Evolutionary conservation across 1,284 basidiomycete genomes (phyloP).

Genomic region (Amylostereum areolatum): DNA sequence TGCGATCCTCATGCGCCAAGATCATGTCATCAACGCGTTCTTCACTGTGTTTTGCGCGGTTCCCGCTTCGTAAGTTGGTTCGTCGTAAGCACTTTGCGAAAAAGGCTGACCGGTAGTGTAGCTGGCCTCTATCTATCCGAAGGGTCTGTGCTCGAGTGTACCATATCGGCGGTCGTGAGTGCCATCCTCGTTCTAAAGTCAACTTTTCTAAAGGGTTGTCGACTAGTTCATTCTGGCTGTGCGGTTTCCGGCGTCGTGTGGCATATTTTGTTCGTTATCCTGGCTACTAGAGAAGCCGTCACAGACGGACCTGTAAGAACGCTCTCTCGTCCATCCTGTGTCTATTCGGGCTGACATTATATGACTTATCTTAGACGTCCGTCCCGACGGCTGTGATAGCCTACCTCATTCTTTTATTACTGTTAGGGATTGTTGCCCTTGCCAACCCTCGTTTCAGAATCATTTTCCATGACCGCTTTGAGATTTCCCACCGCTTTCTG

Average conservation of each 20-base stretch:
- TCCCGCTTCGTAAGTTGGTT: slow-evolving; percentile 35
- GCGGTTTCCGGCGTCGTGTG: slow-evolving; percentile 49
- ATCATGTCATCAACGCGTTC: slow-evolving; percentile 53
- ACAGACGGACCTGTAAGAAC: slow-evolving; percentile 31
- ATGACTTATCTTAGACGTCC: slow-evolving; percentile 28
- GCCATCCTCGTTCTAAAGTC: not conserved
- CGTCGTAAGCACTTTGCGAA: not conserved
- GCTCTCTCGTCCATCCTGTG: not conserved
- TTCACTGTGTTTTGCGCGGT: slow-evolving; percentile 47
- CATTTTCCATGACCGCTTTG: slow-evolving; percentile 45
- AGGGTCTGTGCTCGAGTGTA: slow-evolving; percentile 48
- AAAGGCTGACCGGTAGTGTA: slow-evolving; percentile 13
- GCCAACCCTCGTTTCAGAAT: slow-evolving; percentile 44
- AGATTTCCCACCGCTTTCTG: slow-evolving; percentile 48
- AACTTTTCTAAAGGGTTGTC: slow-evolving; percentile 4
- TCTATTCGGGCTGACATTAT: not conserved
- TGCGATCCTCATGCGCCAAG: slow-evolving; percentile 55
- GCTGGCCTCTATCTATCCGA: slow-evolving; percentile 50
- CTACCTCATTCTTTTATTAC: slow-evolving; percentile 44
- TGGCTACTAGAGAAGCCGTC: slow-evolving; percentile 45
- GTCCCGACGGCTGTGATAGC: slow-evolving; percentile 45
- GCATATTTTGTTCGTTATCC: slow-evolving; percentile 45
- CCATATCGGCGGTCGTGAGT: slow-evolving; percentile 46
- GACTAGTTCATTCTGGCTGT: slow-evolving; percentile 47
- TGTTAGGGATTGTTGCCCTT: slow-evolving; percentile 48